Conservation (phyloP, 2,329 filamentous ascomycete species). For the Xylogone sp. region DNA sequence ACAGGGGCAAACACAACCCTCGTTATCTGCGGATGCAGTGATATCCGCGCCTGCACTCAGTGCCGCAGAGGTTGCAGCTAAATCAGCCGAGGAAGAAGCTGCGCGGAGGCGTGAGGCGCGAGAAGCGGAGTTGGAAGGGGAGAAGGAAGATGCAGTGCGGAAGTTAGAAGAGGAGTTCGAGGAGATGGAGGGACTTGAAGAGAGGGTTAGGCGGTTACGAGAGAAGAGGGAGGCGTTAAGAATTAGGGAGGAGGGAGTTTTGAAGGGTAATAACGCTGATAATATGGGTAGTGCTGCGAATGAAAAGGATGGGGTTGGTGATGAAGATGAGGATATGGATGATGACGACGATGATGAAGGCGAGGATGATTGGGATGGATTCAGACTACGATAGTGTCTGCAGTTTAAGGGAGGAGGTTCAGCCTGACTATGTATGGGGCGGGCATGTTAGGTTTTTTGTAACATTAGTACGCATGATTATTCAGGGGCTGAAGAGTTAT, state of each 20-base stretch:
- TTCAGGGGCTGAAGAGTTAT: too few relatives aligned
- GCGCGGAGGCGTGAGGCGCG: slow-evolving; percentile 42
- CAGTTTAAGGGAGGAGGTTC: background rate
- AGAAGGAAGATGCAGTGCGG: slow-evolving; percentile 71
- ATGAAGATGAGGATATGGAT: slow-evolving; percentile 42
- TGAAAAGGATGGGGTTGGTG: slow-evolving; percentile 27
- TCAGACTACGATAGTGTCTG: slow-evolving; percentile 25
- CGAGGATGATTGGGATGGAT: slow-evolving; percentile 57
- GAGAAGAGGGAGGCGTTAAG: slow-evolving; percentile 67
- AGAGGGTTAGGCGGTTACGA: slow-evolving; percentile 63
- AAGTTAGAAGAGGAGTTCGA: slow-evolving; percentile 76
- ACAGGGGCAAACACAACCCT: background rate
- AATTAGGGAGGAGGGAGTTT: slow-evolving; percentile 26
- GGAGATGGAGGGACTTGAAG: slow-evolving; percentile 77
- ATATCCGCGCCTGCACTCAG: slow-evolving; percentile 68
- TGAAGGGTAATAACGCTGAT: slow-evolving; percentile 4
- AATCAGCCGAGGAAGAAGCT: slow-evolving; percentile 46
- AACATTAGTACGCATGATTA: too few relatives aligned
- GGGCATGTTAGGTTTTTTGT: background rate
- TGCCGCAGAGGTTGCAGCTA: slow-evolving; percentile 56
- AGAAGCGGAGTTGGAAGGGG: slow-evolving; percentile 57
- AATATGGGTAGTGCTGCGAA: slow-evolving; percentile 12
- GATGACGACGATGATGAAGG: slow-evolving; percentile 41
- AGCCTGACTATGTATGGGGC: too few relatives aligned
- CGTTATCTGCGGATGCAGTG: slow-evolving; percentile 46